phyloP scores from a whole-genome alignment of 352 stramenopile genomes.

The Pilasporangium apinafurcum region DNA sequence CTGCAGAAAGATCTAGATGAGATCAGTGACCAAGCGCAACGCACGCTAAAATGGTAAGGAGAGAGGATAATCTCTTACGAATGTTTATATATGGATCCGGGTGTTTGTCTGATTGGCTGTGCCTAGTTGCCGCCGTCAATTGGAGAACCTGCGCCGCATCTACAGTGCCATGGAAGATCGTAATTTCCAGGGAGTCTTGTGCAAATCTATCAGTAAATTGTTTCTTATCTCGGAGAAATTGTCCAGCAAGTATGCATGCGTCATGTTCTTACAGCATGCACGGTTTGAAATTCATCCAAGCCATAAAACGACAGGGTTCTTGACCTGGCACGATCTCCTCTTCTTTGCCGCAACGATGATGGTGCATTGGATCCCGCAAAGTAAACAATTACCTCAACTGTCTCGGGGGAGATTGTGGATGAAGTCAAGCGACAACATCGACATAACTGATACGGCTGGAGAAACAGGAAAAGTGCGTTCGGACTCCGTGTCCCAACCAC shows the following conservation, averaged over 20 bases:
- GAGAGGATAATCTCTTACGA: too few species aligned
- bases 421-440: background rate
- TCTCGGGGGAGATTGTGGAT: conserved; percentile 4
- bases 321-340: conserved; percentile 61
- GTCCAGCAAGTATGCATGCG: conserved; percentile 69
- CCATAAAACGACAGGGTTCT: conserved; percentile 41
- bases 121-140: conserved; percentile 58
- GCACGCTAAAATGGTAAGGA: conserved; percentile 50
- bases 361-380: conserved; percentile 70
- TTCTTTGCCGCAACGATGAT: conserved; percentile 71
- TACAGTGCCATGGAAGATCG: conserved; percentile 70
- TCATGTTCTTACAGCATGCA: conserved; percentile 75
- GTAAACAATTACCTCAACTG: conserved; percentile 28
- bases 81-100: background rate
- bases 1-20: conserved; percentile 85
- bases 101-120: background rate
- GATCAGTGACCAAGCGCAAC: conserved; percentile 59
- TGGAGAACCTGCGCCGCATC: conserved; percentile 76
- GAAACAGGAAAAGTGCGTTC: background rate
- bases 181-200: conserved; percentile 65
- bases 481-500: background rate
- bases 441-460: background rate
- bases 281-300: conserved; percentile 70
- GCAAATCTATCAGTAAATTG: conserved; percentile 35
- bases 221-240: conserved; percentile 71